These are phyloP conservation scores for Mrakia blollopis DNA, from an alignment of 768 basidiomycete species.

Conservation along the genomic window DNA sequence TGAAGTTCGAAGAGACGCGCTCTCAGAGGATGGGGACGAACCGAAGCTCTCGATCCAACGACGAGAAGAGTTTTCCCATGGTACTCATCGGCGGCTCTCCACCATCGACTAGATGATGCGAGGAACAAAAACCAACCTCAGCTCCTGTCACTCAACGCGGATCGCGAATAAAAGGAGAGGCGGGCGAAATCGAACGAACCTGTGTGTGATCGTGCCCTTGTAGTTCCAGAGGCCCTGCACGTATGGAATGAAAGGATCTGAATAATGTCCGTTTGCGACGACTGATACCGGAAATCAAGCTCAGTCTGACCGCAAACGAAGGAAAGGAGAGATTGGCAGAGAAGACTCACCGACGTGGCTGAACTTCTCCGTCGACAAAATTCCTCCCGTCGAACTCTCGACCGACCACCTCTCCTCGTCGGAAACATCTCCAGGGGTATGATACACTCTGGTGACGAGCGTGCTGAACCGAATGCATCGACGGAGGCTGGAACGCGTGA, in stretches of 20 bases:
- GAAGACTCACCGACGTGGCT: constrained; percentile 19
- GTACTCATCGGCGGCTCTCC: constrained; percentile 10
- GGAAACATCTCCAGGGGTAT: constrained; percentile 5
- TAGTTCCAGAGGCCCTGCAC: constrained; percentile 23
- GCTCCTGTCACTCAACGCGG: neutral
- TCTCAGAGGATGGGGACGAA: neutral
- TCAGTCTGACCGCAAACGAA: neutral
- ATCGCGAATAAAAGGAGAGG: neutral
- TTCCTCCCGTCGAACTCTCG: constrained; percentile 19
- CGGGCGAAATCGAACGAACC: neutral
- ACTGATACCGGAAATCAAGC: neutral
- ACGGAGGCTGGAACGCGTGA: neutral
- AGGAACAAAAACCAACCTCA: no score
- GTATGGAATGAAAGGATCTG: constrained; percentile 28
- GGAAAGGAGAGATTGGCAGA: neutral
- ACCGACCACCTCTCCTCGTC: constrained; percentile 19
- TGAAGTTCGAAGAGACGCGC: neutral
- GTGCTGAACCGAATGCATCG: constrained; percentile 18
- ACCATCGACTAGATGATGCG: constrained; percentile 6
- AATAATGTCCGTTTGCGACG: constrained; percentile 25
- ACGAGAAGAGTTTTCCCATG: constrained; percentile 18
- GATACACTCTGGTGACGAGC: constrained; percentile 3
- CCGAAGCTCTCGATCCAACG: constrained; percentile 24
- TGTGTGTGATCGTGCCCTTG: constrained; percentile 5
- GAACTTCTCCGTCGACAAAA: neutral